Base-by-base conservation (phyloP, 768 basidiomycete genomes). In the Baorangia bicolor region DNA sequence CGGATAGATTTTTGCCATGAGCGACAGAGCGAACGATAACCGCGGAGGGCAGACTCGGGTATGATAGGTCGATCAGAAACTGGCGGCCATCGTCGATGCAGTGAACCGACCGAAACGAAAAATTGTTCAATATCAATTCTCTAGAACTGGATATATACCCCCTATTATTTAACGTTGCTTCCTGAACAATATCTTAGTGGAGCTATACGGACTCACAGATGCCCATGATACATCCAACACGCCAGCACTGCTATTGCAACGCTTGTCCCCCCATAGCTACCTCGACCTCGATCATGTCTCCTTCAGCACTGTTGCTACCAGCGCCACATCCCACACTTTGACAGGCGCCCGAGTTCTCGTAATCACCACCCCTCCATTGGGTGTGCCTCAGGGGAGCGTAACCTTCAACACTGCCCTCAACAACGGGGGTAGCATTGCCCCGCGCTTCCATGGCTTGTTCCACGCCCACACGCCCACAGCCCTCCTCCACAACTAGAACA, bases 401-500 rank as follows among this genome's bases (percentile, higher is more conserved):
- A 45, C 39, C 46, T 11, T 37, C 49, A 23, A 27, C 58, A 61
- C 64, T 14, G 57, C 59, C 64, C 27, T 45, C 55, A 1, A 34
- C 2, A n/a, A 23, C n/a, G 31, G 34, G 39, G 4, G 12, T 44
- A 14, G 34, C 53, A 55, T 48, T 35, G 40, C 57, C 51, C 38
- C 27, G 30, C n/a, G 25, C 34, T 51, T 55, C 49, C 27, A 31
- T 13, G 4, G 11, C 10, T 31, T 34, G 57, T 14, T 38, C 56
- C 12, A 35, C 14, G 9, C 44, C 30, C 27, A 49, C 16, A 2
- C 40, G 21, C 9, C 35, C 57, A 47, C 44, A 48, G 33, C 44
- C 42, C 5, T 50, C 46, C 48, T 48, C 67, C n/a, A 68, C 10
- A 39, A 47, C 61, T 4, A 64, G 21, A 9, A 38, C 23, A 37